Evolutionary conservation across 257 asterid species (phyloP), one percentile per base, ranked within the genome.

Genomic region (Linaria vulgaris): DNA sequence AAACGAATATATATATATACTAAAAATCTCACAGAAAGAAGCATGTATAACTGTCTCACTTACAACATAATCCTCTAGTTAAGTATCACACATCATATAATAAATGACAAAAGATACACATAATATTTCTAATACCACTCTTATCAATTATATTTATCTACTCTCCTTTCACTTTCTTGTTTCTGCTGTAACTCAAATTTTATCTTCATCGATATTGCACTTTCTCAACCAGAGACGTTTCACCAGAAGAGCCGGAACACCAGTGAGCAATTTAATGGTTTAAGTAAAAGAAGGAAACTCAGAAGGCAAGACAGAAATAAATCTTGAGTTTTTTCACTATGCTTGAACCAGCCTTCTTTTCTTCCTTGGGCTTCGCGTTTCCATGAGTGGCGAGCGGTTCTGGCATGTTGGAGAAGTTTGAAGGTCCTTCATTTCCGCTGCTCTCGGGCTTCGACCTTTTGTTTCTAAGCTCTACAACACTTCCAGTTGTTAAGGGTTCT

Each of bases 261-360:
- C n/a, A n/a, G n/a, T n/a, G n/a, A n/a, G n/a, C 61, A n/a, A 27
- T 14, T 46, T 57, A 57, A 37, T 30, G 11, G 30, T 16, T 30
- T 11, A 24, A 12, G 38, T 17, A 38, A 9, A 13, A 34, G 17
- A 12, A 31, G 9, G 64, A 34, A 62, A 34, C 56, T 67, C 71
- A 83, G 70, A 84, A 51, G 17, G 76, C 50, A 72, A 82, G 80
- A 70, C 96, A 88, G 43, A 84, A 69, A 51, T 72, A 79, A 25
- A 66, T 70, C 66, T 72, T 82, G 20, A 77, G 71, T 73, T 68
- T 72, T 61, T 84, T 88, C 47, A 59, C 39, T 38, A 74, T 77
- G 68, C 72, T 47, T 46, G 53, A 52, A 63, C 77, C 60, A 15
- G 72, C 67, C 79, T 72, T 72, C 72, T 64, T 79, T 61, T 72